Evolutionary conservation across 495 filamentous ascomycete genomes (phyloP).

Genomic region (Hypoxylon trugodes): DNA sequence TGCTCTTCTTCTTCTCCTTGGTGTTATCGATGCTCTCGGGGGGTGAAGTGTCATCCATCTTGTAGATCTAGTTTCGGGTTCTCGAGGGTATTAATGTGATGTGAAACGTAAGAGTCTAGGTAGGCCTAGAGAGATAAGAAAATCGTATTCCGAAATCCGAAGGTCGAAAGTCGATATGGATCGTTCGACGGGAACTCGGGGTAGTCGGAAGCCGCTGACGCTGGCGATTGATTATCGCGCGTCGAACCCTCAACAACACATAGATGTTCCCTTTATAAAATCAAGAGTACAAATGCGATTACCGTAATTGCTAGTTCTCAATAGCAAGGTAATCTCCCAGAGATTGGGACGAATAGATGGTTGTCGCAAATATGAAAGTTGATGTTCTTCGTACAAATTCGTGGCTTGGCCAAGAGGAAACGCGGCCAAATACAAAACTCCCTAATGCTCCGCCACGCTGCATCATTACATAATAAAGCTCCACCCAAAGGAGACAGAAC

Average conservation of each 20-base stretch:
- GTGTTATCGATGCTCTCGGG: constrained; percentile 37
- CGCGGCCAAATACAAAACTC: constrained; percentile 15
- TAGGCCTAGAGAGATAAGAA: not conserved
- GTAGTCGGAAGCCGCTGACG: constrained; percentile 11
- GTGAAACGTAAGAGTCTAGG: not conserved
- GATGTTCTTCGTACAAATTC: constrained; percentile 9
- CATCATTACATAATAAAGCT: constrained; percentile 11
- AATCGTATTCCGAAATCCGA: not conserved
- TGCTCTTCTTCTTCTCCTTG: constrained; percentile 83
- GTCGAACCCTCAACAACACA: not conserved
- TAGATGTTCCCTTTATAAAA: too few relatives aligned
- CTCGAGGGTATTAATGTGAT: too few relatives aligned
- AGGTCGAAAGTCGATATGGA: not conserved
- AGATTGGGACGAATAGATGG: not conserved
- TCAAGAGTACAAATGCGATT: not conserved
- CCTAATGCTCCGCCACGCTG: constrained; percentile 28
- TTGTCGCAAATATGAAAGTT: constrained; percentile 26
- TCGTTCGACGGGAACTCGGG: constrained; percentile 17
- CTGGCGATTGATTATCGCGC: constrained; percentile 15
- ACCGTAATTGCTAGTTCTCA: not conserved
- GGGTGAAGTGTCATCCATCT: constrained; percentile 43
- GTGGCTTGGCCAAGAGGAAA: constrained; percentile 30
- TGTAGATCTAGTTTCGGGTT: not conserved
- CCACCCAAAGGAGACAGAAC: not conserved
- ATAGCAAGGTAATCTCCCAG: constrained; percentile 1